Conservation (phyloP, 148 eudicot species). For the Polygonum aviculare region DNA sequence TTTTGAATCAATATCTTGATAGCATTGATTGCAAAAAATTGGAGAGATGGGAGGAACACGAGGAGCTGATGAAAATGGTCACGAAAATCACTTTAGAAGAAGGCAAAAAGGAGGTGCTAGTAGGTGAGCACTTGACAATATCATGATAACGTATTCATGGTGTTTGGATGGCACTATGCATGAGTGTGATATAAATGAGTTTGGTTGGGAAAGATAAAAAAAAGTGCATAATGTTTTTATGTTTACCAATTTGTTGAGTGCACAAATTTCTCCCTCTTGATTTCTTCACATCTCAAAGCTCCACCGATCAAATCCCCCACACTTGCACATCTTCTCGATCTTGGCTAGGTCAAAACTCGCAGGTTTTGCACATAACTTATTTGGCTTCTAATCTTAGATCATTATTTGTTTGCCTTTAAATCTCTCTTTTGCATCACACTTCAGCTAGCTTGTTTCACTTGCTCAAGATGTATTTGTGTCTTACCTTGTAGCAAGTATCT, state of each 20-base stretch:
- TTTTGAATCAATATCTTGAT: too few species aligned
- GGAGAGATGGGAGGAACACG: conserved; percentile 17
- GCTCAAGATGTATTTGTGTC: too few species aligned
- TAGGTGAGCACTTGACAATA: neutral
- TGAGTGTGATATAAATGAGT: conserved; percentile 4
- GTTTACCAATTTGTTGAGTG: neutral
- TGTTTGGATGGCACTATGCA: neutral
- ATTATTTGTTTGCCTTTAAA: too few species aligned
- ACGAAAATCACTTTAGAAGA: neutral
- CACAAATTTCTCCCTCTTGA: neutral
- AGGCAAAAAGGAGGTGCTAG: neutral
- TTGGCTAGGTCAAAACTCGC: neutral
- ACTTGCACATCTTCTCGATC: neutral
- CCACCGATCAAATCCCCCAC: neutral
- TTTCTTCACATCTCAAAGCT: neutral
- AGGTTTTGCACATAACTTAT: neutral
- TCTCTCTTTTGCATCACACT: too few species aligned
- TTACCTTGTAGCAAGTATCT: neutral
- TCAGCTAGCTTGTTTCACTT: too few species aligned
- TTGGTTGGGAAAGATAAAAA: neutral
- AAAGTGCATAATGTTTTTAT: neutral
- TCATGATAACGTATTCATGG: neutral
- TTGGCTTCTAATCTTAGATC: too few species aligned
- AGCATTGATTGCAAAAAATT: neutral
- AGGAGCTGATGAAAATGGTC: conserved; percentile 16